Conservation (phyloP, 768 basidiomycete genomes). For the Obba rivulosa region DNA sequence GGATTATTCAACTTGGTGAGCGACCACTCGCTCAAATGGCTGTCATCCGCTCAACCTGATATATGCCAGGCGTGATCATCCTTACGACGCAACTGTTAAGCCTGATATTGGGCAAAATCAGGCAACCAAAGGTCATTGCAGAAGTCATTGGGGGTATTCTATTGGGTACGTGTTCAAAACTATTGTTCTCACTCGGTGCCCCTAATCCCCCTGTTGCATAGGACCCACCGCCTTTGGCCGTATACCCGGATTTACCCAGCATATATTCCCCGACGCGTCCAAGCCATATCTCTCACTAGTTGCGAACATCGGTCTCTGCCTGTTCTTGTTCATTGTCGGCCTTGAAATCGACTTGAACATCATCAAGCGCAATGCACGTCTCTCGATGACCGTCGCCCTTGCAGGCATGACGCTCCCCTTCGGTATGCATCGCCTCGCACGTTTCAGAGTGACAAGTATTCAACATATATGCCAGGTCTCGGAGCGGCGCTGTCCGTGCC, state of each 20-base stretch:
- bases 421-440: conserved; percentile 26
- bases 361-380: conserved; percentile 70
- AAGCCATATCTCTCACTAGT: conserved; percentile 77
- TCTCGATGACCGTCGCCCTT: conserved; percentile 64
- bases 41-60: background rate
- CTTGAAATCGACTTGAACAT: conserved; percentile 81
- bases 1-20: conserved; percentile 77
- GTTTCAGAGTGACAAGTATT: background rate
- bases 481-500: conserved; percentile 68
- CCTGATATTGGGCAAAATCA: conserved; percentile 62
- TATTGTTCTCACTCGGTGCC: background rate
- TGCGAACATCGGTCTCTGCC: conserved; percentile 82
- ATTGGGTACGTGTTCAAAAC: conserved; percentile 42
- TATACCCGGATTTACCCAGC: conserved; percentile 83
- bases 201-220: conserved; percentile 1
- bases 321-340: conserved; percentile 91
- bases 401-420: conserved; percentile 89
- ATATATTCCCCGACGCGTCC: conserved; percentile 74
- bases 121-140: conserved; percentile 83
- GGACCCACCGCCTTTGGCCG: conserved; percentile 63
- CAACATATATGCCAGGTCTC: conserved; percentile 26
- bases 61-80: conserved; percentile 71
- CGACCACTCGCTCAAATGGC: background rate
- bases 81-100: conserved; percentile 72
- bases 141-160: conserved; percentile 87